phyloP scores from a whole-genome alignment of 2,329 filamentous ascomycete species.

The Arachnomyces sp. region DNA sequence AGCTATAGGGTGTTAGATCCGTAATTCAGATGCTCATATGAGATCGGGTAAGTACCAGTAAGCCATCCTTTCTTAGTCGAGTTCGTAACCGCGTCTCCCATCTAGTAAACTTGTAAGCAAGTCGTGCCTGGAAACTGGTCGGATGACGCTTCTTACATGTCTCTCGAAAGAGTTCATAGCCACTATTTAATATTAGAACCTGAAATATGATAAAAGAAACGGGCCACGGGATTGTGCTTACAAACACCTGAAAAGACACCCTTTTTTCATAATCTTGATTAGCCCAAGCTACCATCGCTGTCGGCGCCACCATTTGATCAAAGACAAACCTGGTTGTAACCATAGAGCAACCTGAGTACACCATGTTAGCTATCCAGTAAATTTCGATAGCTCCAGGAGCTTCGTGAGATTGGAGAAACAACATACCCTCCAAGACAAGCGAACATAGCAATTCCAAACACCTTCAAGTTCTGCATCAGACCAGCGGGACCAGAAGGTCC shows the following conservation, averaged over 20 bases:
- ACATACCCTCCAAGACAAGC: conserved; percentile 50
- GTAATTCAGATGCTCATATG: no score
- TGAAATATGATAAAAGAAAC: no score
- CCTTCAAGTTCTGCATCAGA: conserved; percentile 52
- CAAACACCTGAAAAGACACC: conserved; percentile 16
- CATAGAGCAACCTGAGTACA: conserved; percentile 35
- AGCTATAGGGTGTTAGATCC: conserved; percentile 28
- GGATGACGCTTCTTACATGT: conserved; percentile 5
- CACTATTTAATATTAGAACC: conserved; percentile 7
- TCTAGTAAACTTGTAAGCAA: conserved; percentile 8
- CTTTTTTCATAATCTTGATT: conserved; percentile 6
- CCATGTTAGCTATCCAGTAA: conserved; percentile 40
- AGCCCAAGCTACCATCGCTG: neutral
- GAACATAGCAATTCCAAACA: conserved; percentile 54
- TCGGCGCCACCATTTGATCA: neutral
- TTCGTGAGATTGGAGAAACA: neutral
- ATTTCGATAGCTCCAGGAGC: conserved; percentile 36
- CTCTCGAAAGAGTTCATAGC: conserved; percentile 10
- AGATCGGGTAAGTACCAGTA: conserved; percentile 9
- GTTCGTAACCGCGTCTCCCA: conserved; percentile 18
- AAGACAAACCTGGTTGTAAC: conserved; percentile 20
- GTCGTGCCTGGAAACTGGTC: no score
- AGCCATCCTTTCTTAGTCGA: conserved; percentile 21
- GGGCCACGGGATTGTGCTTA: conserved; percentile 1
- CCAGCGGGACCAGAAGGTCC: conserved; percentile 45